phyloP scores from a whole-genome alignment of 2,329 filamentous ascomycete species.

The Beauveria brongniartii region DNA sequence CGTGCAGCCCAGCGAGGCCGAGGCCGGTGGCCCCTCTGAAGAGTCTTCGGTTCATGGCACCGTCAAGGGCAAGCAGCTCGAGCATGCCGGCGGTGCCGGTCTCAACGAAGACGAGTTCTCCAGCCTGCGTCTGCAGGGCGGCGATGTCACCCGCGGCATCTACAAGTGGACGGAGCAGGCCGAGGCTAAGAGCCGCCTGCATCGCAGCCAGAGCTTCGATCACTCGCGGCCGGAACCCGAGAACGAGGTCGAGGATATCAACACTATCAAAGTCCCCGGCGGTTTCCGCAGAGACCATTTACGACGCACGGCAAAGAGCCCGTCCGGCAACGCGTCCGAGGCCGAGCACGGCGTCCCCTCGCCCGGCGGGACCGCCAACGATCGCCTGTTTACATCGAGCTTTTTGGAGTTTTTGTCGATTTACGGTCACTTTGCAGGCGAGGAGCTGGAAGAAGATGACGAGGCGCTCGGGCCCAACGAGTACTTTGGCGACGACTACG shows the following conservation, averaged over 20 bases:
- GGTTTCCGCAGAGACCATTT: conserved; percentile 90
- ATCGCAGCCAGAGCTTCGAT: conserved; percentile 84
- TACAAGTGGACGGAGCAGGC: conserved; percentile 95
- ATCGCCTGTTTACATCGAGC: conserved; percentile 72
- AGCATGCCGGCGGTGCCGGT: conserved; percentile 26
- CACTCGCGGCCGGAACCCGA: conserved; percentile 70
- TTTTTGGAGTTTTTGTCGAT: conserved; percentile 94
- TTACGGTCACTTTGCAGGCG: conserved; percentile 95
- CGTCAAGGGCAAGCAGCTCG: conserved; percentile 47
- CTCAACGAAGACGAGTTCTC: conserved; percentile 76
- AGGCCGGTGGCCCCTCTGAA: conserved; percentile 35
- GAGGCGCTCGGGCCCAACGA: conserved; percentile 81
- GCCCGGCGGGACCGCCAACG: conserved; percentile 24
- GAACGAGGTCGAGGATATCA: conserved; percentile 74
- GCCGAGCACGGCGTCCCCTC: conserved; percentile 27
- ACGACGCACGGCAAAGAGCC: conserved; percentile 63
- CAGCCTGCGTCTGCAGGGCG: conserved; percentile 84
- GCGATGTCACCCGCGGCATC: conserved; percentile 88
- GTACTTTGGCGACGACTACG: conserved; percentile 71
- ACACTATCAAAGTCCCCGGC: conserved; percentile 84
- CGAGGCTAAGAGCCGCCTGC: conserved; percentile 58
- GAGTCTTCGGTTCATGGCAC: conserved; percentile 36
- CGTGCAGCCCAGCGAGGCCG: conserved; percentile 56
- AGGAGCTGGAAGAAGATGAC: conserved; percentile 93
- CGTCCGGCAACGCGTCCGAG: conserved; percentile 29